Base-by-base conservation (phyloP, 495 filamentous ascomycete species). In the Penicillium nucicola region DNA sequence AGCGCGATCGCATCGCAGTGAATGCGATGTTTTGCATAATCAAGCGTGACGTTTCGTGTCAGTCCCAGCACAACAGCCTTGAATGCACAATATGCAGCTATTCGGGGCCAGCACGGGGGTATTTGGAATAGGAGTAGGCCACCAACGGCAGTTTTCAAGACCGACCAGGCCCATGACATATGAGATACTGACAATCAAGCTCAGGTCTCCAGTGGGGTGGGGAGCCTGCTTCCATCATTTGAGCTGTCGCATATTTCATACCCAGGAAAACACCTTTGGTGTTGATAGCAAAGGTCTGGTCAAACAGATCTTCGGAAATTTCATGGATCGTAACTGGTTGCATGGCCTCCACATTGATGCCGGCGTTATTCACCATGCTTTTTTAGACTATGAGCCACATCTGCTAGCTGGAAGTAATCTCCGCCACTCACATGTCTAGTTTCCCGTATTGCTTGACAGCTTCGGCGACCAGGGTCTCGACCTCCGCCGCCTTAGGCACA, bases 1-100 rank as follows among this genome's bases (percentile, higher is more conserved):
- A 78, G 81, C 50, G 72, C 77, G 11, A 83, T 52, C 0, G 70
- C 72, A 66, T 84, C 83, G 45, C 60, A 63, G 63, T 82, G 77
- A 46, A 84, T 82, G 11, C 68, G 57, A 35, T 81, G 50, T 14
- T 44, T 42, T 2, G 66, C 76, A 61, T 76, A 82, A 35, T 82
- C 79, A 28, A 79, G 35, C 0, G 77, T 78, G 0, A 75, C 60
- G 28, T 70, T 59, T 45, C 70, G 60, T 0, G 80, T 83, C 4
- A 81, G 50, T 5, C 67, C 59, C 17, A 69, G 64, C 1, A 81
- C 74, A 0, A 75, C 78, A 10, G 68, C 69, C 53, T 83, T 84
- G 5, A 65, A 70, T 1, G 77, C 72, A 17, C 63, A 69, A 48
- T 82, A 84, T 2, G 65, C 61, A 0, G 71, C 70, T 70, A 50